A percentile compares a stretch with the other conserved stretches of the same genome.
Conservation (phyloP, 352 stramenopile species). For the Pythium sp. region DNA sequence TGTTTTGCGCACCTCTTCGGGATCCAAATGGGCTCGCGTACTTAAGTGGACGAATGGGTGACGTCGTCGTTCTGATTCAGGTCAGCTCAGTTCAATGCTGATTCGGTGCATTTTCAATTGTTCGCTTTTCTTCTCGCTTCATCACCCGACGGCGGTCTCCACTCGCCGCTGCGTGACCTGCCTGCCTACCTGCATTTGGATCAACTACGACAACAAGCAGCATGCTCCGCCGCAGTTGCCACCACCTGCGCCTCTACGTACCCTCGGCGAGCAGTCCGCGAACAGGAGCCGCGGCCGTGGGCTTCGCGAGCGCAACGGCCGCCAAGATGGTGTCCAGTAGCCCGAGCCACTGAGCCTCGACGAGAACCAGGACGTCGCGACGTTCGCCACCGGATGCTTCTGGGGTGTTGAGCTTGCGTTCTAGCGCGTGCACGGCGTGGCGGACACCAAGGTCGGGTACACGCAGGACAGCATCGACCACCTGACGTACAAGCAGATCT, state of each 20-base stretch:
- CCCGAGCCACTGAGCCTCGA: slow-evolving; percentile 5
- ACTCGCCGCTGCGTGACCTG: background rate
- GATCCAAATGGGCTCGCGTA: background rate
- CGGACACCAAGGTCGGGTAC: slow-evolving; percentile 91
- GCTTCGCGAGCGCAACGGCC: slow-evolving; percentile 1
- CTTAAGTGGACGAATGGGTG: background rate
- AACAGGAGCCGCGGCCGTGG: background rate
- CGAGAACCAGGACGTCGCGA: slow-evolving; percentile 62
- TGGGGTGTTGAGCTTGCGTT: slow-evolving; percentile 97
- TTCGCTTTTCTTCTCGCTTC: too few species aligned
- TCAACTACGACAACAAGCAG: background rate
- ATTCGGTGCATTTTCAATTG: background rate
- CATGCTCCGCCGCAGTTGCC: slow-evolving; percentile 17
- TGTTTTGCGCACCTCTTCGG: background rate
- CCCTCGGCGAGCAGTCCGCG: slow-evolving; percentile 2
- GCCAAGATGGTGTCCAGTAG: slow-evolving; percentile 3
- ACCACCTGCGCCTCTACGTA: slow-evolving; percentile 14
- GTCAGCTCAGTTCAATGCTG: background rate
- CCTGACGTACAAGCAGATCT: slow-evolving; percentile 96
- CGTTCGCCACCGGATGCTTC: slow-evolving; percentile 97
- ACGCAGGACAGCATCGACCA: slow-evolving; percentile 72
- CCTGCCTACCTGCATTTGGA: background rate
- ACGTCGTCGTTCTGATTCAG: too few species aligned
- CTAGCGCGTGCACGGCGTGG: slow-evolving; percentile 92
- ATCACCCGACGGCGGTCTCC: too few species aligned